These are phyloP conservation scores for Crithidia bombi DNA, from an alignment of 208 protist species.

Conservation along the genomic window DNA sequence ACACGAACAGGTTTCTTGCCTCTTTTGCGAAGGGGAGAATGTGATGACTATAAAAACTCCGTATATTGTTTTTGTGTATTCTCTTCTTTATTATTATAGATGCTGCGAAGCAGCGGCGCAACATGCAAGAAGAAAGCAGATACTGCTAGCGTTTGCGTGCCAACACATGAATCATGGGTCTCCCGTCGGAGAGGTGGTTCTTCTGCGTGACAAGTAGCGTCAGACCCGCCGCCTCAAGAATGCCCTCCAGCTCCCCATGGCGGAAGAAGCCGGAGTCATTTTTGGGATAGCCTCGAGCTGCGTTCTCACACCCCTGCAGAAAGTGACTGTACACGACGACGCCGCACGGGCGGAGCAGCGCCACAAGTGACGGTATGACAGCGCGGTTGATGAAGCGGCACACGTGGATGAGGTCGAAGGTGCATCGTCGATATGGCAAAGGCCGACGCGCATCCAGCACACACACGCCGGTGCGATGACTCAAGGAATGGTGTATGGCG, in stretches of 20 bases:
- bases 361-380: slow-evolving; percentile 25
- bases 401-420: slow-evolving; percentile 52
- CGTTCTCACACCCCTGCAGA: slow-evolving; percentile 51
- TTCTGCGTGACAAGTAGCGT: slow-evolving; percentile 6
- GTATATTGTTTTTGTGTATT: no score
- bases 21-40: no score
- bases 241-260: slow-evolving; percentile 36
- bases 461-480: slow-evolving; percentile 14
- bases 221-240: slow-evolving; percentile 31
- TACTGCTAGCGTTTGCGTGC: slow-evolving; percentile 9
- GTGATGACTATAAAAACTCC: no score
- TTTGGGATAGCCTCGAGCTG: slow-evolving; percentile 37
- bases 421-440: slow-evolving; percentile 26
- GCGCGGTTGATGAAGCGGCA: slow-evolving; percentile 58
- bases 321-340: slow-evolving; percentile 62
- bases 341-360: slow-evolving; percentile 33
- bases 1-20: no score
- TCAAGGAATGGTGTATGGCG: neutral
- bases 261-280: slow-evolving; percentile 39
- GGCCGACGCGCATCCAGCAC: slow-evolving; percentile 14
- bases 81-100: no score
- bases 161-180: slow-evolving; percentile 32
- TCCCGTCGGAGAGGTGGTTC: slow-evolving; percentile 6
- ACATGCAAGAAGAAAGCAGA: neutral
- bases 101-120: neutral